Conservation (phyloP, 441 rosid genomes). For the Sinapis alba region DNA sequence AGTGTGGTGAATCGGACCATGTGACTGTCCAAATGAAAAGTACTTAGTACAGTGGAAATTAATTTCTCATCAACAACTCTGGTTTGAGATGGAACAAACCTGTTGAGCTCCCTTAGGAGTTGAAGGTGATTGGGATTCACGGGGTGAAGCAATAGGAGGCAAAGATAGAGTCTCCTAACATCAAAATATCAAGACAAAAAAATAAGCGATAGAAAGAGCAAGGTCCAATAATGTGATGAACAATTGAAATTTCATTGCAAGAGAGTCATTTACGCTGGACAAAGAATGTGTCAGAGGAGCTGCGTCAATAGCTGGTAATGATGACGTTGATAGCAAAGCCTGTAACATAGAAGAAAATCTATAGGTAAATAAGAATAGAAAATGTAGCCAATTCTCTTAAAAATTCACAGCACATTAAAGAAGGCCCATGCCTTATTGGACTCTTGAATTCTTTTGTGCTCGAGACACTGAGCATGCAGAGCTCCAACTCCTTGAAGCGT, state of each 20-base stretch:
- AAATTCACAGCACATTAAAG: not conserved
- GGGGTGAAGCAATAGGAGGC: slow-evolving; percentile 48
- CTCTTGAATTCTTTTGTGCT: slow-evolving; percentile 44
- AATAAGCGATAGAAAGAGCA: not conserved
- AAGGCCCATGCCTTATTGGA: slow-evolving; percentile 55
- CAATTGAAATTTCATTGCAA: too few species aligned
- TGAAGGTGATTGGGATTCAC: slow-evolving; percentile 47
- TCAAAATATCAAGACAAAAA: slow-evolving; percentile 21
- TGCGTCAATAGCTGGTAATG: too few species aligned
- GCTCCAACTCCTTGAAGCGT: slow-evolving; percentile 61
- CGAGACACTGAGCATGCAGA: slow-evolving; percentile 52
- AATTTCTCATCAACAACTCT: slow-evolving; percentile 2
- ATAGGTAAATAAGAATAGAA: not conserved
- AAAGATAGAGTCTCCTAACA: slow-evolving; percentile 50
- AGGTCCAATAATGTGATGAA: not conserved
- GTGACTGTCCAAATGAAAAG: slow-evolving; percentile 40
- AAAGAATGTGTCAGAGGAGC: too few species aligned
- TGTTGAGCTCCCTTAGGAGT: slow-evolving; percentile 49
- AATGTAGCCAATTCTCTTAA: not conserved
- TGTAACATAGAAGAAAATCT: not conserved
- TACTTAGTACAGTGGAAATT: not conserved
- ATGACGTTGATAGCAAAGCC: too few species aligned
- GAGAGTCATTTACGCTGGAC: too few species aligned
- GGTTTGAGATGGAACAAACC: slow-evolving; percentile 42
- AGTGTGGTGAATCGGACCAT: slow-evolving; percentile 38